Base-by-base conservation (phyloP, 2,329 filamentous ascomycete species). In the Ophioceras dolichostomum region DNA sequence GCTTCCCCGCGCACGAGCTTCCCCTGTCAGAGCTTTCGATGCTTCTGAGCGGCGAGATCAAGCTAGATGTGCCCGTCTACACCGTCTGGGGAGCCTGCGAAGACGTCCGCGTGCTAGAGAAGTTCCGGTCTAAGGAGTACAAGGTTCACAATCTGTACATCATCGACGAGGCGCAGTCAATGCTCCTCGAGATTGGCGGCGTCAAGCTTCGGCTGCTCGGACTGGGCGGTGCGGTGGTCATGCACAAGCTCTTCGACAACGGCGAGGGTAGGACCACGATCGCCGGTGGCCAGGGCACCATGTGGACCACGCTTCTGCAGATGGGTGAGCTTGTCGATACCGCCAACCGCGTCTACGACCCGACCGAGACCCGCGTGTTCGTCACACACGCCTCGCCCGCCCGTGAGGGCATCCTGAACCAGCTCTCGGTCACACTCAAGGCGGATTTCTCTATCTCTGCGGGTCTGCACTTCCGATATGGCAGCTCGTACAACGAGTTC, bases 201-300 rank as follows among this genome's bases (percentile, higher is more conserved):
- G 86, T 98, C 39, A 96, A 96, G 72, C 76, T 98, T 46, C 83
- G 91, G 52, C 73, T 98, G 35, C 75, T 98, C 21, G 91, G 91
- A 44, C 71, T 98, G 24, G 91, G 91, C 46, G 91, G 91, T 51
- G 91, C 91, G 6, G 89, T 98, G 5, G 91, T 98, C 42, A 98
- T 98, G 87, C 91, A 98, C 71, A 98, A 98, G 70, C 76, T 98
- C 14, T 98, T 98, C 54, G 91, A 98, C 60, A 98, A 98, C 49
- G 91, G 91, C 38, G 91, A 98, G 56, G 91, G 91, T 42, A 80
- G 89, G 60, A 98, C 91, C 36, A 98, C 93, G 2, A 98, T 98
- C 60, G 91, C 91, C 17, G 91, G 91, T 56, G 91, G 91, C 16
- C 91, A 98, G 60, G 91, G 91, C 43, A 98, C 91, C 32, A 98